phyloP scores from a whole-genome alignment of 2,329 filamentous ascomycete genomes.

The Fusarium nygamai region DNA sequence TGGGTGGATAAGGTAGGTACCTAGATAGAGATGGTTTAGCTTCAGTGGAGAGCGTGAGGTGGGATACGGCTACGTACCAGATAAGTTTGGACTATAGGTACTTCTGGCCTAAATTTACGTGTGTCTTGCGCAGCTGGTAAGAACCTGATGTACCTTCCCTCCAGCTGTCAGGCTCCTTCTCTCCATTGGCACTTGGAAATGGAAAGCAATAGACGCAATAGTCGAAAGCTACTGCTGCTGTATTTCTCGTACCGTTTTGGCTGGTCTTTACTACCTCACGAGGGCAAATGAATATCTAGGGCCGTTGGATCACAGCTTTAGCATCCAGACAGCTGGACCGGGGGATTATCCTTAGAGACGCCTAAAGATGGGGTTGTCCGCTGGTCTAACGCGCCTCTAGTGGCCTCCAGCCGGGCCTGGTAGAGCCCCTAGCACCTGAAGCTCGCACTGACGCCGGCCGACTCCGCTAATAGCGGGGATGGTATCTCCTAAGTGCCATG shows the following conservation, averaged over 20 bases:
- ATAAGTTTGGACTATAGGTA: conserved; percentile 28
- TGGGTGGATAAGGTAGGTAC: conserved; percentile 30
- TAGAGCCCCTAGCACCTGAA: conserved; percentile 34
- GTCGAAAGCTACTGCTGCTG: neutral
- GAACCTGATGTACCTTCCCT: conserved; percentile 19
- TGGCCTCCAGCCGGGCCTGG: conserved; percentile 31
- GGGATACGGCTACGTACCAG: conserved; percentile 24
- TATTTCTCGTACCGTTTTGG: neutral
- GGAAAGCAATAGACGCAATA: neutral
- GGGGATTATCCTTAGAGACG: conserved; percentile 31
- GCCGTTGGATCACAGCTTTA: conserved; percentile 16
- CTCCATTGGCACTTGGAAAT: neutral
- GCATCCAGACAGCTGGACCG: conserved; percentile 25
- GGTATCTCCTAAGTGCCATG: conserved; percentile 28
- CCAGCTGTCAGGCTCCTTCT: neutral
- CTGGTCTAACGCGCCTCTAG: conserved; percentile 32
- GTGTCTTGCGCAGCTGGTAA: conserved; percentile 18
- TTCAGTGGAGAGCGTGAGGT: conserved; percentile 32
- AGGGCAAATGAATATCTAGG: conserved; percentile 25
- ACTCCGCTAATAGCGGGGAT: conserved; percentile 40
- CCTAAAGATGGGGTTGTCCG: conserved; percentile 43
- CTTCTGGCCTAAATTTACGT: conserved; percentile 31
- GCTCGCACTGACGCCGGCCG: conserved; percentile 39
- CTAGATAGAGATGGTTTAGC: conserved; percentile 37
- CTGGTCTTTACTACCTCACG: neutral